Conservation (phyloP, 1,284 basidiomycete genomes). For the Tylopilus orsonianus region DNA sequence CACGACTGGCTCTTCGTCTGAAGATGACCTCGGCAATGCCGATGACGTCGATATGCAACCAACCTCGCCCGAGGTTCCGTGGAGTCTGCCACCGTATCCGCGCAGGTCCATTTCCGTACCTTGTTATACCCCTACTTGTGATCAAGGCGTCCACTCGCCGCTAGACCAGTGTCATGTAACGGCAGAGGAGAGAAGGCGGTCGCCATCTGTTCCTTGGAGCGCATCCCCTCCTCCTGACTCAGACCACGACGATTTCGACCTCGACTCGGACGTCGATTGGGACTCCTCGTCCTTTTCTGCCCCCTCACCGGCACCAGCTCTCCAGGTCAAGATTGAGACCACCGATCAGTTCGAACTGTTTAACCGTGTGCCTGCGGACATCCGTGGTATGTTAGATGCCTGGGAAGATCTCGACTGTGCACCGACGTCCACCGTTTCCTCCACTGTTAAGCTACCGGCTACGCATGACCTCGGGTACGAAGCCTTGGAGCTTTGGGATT, state of each 20-base stretch:
- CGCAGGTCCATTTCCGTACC: slow-evolving; percentile 55
- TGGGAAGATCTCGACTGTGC: slow-evolving; percentile 60
- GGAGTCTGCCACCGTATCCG: slow-evolving; percentile 41
- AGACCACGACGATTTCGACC: slow-evolving; percentile 54
- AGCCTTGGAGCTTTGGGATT: slow-evolving; percentile 49
- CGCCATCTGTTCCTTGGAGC: slow-evolving; percentile 53
- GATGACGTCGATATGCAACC: slow-evolving; percentile 32
- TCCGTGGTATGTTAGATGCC: slow-evolving; percentile 59
- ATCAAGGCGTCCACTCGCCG: slow-evolving; percentile 35
- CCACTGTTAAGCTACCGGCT: slow-evolving; percentile 33
- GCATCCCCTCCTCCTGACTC: slow-evolving; percentile 66
- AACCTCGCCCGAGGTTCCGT: slow-evolving; percentile 24
- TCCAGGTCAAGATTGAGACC: slow-evolving; percentile 26
- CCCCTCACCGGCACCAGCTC: slow-evolving; percentile 24
- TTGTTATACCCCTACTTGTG: slow-evolving; percentile 46
- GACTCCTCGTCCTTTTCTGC: slow-evolving; percentile 27
- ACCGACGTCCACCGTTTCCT: slow-evolving; percentile 30
- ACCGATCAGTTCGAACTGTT: slow-evolving; percentile 32
- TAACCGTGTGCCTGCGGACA: slow-evolving; percentile 60
- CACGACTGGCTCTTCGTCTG: slow-evolving; percentile 32
- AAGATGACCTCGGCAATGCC: slow-evolving; percentile 23
- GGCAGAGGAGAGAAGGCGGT: slow-evolving; percentile 43
- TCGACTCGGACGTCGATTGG: slow-evolving; percentile 43
- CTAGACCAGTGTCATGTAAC: slow-evolving; percentile 18
- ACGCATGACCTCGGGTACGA: slow-evolving; percentile 44